phyloP scores from a whole-genome alignment of 2,329 filamentous ascomycete genomes.

The Chrysoporthe austroafricana region DNA sequence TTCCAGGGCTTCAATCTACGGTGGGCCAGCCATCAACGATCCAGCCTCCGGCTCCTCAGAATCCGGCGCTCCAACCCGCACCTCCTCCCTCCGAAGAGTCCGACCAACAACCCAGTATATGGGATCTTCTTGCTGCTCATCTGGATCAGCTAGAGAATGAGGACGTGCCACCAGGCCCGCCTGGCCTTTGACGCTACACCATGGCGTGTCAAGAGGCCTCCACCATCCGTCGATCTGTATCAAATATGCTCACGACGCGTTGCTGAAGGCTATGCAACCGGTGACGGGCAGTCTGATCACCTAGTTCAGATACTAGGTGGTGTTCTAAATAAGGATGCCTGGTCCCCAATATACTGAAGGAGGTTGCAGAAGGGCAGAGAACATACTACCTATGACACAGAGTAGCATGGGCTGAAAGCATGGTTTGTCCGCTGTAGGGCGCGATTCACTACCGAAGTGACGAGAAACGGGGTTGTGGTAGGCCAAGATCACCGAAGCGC shows the following conservation, averaged over 20 bases:
- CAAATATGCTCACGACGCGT: no score
- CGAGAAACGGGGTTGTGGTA: not conserved
- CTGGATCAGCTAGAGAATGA: not conserved
- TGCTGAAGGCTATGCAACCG: no score
- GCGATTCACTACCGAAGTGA: not conserved
- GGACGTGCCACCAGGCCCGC: not conserved
- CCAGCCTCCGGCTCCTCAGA: not conserved
- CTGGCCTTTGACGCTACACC: not conserved
- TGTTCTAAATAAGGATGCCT: no score
- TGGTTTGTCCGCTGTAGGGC: not conserved
- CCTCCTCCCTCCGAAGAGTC: not conserved
- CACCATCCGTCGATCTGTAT: no score
- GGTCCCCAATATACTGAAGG: no score
- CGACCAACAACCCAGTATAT: not conserved
- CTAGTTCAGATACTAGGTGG: no score
- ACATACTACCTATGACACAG: no score
- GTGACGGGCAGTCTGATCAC: no score
- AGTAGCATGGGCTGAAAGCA: not conserved
- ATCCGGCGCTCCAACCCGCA: not conserved
- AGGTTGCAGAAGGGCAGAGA: no score
- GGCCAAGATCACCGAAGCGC: not conserved
- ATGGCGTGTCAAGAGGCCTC: no score
- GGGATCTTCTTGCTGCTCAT: not conserved
- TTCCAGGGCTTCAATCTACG: not conserved
- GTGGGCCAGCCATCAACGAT: not conserved